Evolutionary conservation across 139 green algal genomes (phyloP).

Genomic region (Chlorella sp.): DNA sequence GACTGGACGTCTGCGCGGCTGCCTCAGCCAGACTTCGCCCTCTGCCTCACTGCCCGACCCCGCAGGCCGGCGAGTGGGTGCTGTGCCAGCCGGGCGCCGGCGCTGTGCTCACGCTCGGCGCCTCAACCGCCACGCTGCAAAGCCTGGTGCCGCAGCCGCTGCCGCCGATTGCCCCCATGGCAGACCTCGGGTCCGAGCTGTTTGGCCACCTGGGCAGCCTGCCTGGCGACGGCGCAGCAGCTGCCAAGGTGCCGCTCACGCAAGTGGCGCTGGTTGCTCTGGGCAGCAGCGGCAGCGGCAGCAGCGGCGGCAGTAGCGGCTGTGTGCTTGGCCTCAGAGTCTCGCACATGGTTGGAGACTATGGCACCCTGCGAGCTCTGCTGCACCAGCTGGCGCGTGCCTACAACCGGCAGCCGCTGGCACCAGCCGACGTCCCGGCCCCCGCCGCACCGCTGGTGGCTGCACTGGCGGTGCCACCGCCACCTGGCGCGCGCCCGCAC

Average conservation of each 20-base stretch:
- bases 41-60: too few relatives aligned
- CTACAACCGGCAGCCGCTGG: not conserved
- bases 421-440: not conserved
- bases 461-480: not conserved
- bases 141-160: not conserved
- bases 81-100: not conserved
- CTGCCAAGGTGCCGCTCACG: not conserved
- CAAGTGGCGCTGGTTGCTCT: not conserved
- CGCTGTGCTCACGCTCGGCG: not conserved
- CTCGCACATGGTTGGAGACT: not conserved
- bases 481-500: not conserved
- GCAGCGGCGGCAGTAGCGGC: not conserved
- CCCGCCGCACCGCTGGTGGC: not conserved
- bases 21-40: too few relatives aligned
- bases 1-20: too few relatives aligned
- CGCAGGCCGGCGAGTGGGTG: conserved; percentile 8
- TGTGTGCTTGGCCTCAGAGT: not conserved
- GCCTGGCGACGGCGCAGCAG: not conserved
- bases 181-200: not conserved
- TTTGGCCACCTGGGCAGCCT: conserved; percentile 1
- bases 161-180: not conserved
- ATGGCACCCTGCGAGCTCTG: not conserved
- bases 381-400: not conserved
- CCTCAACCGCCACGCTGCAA: not conserved
- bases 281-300: not conserved